Base-by-base conservation (phyloP, 1,284 basidiomycete genomes). In the Pterula multifida region DNA sequence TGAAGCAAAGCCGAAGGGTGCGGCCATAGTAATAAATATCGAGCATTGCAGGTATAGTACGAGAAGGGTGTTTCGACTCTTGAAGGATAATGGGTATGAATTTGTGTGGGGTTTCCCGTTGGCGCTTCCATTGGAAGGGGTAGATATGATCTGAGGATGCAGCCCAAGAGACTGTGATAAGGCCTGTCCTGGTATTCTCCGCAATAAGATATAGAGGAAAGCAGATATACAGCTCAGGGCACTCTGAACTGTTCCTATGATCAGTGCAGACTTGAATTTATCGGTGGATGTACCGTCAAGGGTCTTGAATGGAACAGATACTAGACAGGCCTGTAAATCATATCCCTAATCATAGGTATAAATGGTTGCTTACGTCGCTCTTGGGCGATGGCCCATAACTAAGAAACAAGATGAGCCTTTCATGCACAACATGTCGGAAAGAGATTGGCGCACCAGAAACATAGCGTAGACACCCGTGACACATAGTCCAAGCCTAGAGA, bases 1-100 rank as follows among this genome's bases (percentile, higher is more conserved):
- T 3, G 92, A 84, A 25, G 92, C 85, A 67, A 98, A 97, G 48
- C 94, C 93, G 60, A 98, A 94, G 4, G 93, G 94, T 12, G 92
- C 90, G 0, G 92, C 94, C 21, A 82, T 75, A 22, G 93, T 94
- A 59, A 97, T 92, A 63, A 94, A 86, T 12, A 89, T 63, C 3
- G 94, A 78, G 64, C 90, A 88, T 65, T 91, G 91, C 52, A 90
- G 74, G 64, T 90, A 90, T 32, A 75, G 67, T 17, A 81, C 65
- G 49, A 93, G 73, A 17, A 94, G 75, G 0, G 70, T 66, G 53
- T 64, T 69, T 52, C 79, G 69, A 4, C 70, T 71, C 57, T 65
- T 66, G 42, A 67, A 66, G 25, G 62, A 63, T 17, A 68, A 62
- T 21, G 57, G 61, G 50, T 55, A 53, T 21, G 62, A 56, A 47